Base-by-base conservation (phyloP, 2,329 filamentous ascomycete genomes). In the Colletotrichum tofieldiae region DNA sequence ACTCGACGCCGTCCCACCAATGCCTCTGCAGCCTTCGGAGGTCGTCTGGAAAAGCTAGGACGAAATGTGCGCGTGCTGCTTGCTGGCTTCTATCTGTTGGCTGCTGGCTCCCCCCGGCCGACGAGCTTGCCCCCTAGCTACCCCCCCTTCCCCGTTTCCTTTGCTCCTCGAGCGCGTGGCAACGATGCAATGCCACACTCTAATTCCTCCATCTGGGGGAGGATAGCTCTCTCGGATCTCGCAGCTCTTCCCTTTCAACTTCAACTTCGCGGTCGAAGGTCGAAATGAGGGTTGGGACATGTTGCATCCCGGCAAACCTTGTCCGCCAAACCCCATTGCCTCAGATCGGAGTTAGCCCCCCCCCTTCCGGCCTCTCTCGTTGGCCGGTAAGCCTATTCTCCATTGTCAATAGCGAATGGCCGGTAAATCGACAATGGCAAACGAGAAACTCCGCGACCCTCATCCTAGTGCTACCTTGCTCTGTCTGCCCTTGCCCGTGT, bases 291-390 rank as follows among this genome's bases (percentile, higher is more conserved):
- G n/a, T 43, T 6, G 20, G 59, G 47, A 64, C 52, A 45, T 55
- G 69, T 54, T 29, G 43, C 59, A 68, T 54, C 43, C 58, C 51
- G 65, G 63, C 62, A 43, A 68, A 63, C 65, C 58, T 68, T 68
- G 65, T 63, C 51, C 45, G 52, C 52, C 43, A 49, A 60, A 16
- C 51, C 51, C 43, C 32, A 4, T 41, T 37, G 55, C 47, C 63
- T 47, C 55, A 55, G 14, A 54, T 23, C 43, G 32, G 9, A 11
- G n/a, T 49, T 23, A 18, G 41, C 45, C 20, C 32, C 43, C 43
- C 9, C 16, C 16, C 26, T 32, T 32, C 26, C 23, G 11, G 5
- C 14, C 49, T 18, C 7, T 7, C 14, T 29, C 14, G 14, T 9
- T 29, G n/a, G 49, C 35, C 37, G 12, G 12, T 39, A n/a, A 39